phyloP scores from a whole-genome alignment of 352 stramenopile genomes.

The Plasmopara muralis region DNA sequence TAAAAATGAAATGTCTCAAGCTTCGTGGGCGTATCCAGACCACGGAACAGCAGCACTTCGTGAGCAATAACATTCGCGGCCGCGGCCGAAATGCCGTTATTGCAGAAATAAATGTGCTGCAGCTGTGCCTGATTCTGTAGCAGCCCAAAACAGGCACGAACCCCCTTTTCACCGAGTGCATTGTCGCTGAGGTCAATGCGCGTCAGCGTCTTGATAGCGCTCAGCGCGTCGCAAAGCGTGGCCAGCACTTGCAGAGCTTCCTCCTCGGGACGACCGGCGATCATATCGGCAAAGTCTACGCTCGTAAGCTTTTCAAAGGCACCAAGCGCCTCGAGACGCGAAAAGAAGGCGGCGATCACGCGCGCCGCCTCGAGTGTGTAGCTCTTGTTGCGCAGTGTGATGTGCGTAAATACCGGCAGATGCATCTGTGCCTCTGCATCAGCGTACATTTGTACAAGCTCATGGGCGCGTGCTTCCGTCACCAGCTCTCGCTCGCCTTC shows the following conservation, averaged over 20 bases:
- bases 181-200: constrained; percentile 92
- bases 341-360: constrained; percentile 71
- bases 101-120: constrained; percentile 89
- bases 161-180: constrained; percentile 91
- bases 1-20: constrained; percentile 94
- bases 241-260: constrained; percentile 77
- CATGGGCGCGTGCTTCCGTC: constrained; percentile 54
- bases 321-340: constrained; percentile 34
- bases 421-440: constrained; percentile 15
- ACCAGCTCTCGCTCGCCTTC: constrained; percentile 77
- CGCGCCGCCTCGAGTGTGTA: constrained; percentile 73
- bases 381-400: constrained; percentile 86
- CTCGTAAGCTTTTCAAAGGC: constrained; percentile 54
- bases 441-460: constrained; percentile 52
- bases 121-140: constrained; percentile 76
- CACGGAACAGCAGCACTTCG: constrained; percentile 82
- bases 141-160: constrained; percentile 86
- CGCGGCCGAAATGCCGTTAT: constrained; percentile 91
- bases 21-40: constrained; percentile 57
- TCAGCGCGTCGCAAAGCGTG: constrained; percentile 70
- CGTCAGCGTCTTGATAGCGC: constrained; percentile 63
- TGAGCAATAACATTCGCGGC: constrained; percentile 83
- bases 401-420: constrained; percentile 51
- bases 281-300: constrained; percentile 86
- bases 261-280: constrained; percentile 72